Percentiles rank a stretch among this genome's conserved stretches.
phyloP scores from a whole-genome alignment of 352 stramenopile species.

The Pythium phragmitis region DNA sequence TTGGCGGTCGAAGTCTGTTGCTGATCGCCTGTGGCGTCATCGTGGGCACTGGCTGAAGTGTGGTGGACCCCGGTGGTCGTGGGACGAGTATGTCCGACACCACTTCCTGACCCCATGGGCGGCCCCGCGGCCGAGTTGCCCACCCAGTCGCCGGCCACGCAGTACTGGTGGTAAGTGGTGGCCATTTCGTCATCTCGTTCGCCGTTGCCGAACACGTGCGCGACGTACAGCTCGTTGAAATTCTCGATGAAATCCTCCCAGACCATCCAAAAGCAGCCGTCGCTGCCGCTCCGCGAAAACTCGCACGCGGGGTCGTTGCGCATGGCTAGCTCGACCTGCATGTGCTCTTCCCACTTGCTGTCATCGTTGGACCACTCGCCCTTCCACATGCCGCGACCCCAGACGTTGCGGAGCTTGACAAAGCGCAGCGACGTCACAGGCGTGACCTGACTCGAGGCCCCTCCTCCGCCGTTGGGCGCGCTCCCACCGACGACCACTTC shows the following conservation, averaged over 20 bases:
- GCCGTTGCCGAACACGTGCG: slow-evolving; percentile 35
- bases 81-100: neutral
- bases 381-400: slow-evolving; percentile 74
- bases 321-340: slow-evolving; percentile 68
- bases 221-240: slow-evolving; percentile 75
- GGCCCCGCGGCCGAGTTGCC: slow-evolving; percentile 37
- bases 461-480: neutral
- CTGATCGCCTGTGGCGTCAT: slow-evolving; percentile 10
- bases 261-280: slow-evolving; percentile 86
- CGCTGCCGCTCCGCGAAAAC: slow-evolving; percentile 65
- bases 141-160: slow-evolving; percentile 47
- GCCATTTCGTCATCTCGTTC: slow-evolving; percentile 23
- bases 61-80: slow-evolving; percentile 7
- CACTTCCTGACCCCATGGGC: slow-evolving; percentile 18
- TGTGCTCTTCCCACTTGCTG: slow-evolving; percentile 82
- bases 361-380: slow-evolving; percentile 83
- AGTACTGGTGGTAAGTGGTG: slow-evolving; percentile 50
- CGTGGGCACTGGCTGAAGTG: neutral
- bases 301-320: slow-evolving; percentile 54
- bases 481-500: slow-evolving; percentile 38
- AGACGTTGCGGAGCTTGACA: slow-evolving; percentile 83
- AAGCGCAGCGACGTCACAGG: slow-evolving; percentile 46
- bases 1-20: neutral
- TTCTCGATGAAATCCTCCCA: slow-evolving; percentile 72
- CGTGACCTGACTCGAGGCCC: neutral